These are phyloP conservation scores for Torulaspora quercuum DNA, from an alignment of 805 yeast genomes.

Conservation along the genomic window DNA sequence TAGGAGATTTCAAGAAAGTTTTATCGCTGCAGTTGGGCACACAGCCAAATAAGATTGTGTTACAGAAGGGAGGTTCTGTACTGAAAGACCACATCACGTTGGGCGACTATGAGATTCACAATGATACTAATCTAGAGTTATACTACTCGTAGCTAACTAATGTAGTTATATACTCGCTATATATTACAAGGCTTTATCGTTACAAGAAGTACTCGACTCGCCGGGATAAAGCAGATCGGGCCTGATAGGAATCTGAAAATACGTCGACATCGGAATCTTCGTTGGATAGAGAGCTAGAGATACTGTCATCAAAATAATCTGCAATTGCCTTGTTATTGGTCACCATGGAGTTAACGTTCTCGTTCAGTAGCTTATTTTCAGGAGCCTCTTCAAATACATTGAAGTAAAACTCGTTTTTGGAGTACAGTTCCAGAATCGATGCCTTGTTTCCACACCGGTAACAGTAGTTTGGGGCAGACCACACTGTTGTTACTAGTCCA, in stretches of 20 bases:
- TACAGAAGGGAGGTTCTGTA: constrained; percentile 82
- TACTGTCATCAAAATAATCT: constrained; percentile 24
- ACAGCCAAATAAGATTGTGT: constrained; percentile 52
- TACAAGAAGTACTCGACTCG: constrained; percentile 36
- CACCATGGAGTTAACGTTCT: constrained; percentile 19
- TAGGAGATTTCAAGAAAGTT: constrained; percentile 87
- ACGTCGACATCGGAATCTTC: constrained; percentile 23
- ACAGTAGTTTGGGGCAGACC: constrained; percentile 99
- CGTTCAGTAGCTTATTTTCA: constrained; percentile 57
- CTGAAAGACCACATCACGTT: constrained; percentile 86
- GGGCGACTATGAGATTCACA: constrained; percentile 93
- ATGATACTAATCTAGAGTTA: constrained; percentile 82
- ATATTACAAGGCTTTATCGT: constrained; percentile 3
- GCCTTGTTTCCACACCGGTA: constrained; percentile 97
- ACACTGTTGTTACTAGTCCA: constrained; percentile 89
- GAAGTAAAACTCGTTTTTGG: constrained; percentile 64
- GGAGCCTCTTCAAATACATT: constrained; percentile 98
- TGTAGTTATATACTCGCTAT: constrained; percentile 15
- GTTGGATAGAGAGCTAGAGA: constrained; percentile 8
- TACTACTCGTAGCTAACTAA: constrained; percentile 54
- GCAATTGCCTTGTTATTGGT: constrained; percentile 19
- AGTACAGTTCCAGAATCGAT: constrained; percentile 84
- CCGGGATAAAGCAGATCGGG: constrained; percentile 33
- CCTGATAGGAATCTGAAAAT: constrained; percentile 37
- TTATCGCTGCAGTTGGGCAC: constrained; percentile 82